Evolutionary conservation across 495 filamentous ascomycete genomes (phyloP).

Genomic region (Chaetomium tenue): DNA sequence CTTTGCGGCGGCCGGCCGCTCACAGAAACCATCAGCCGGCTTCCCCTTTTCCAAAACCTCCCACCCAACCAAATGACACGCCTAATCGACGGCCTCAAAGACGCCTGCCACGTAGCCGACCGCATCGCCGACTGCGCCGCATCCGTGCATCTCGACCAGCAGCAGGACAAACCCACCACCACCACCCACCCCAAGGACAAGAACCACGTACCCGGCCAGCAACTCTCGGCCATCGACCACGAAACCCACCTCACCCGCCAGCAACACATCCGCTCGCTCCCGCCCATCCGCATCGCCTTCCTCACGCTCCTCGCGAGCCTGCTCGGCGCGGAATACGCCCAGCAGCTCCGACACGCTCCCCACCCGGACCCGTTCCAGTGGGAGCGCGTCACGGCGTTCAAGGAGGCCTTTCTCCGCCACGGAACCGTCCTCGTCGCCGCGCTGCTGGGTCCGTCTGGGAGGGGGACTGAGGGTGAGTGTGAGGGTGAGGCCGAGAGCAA

Average conservation of each 20-base stretch:
- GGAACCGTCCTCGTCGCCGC: conserved; percentile 11
- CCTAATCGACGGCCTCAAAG: conserved; percentile 7
- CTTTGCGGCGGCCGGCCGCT: not conserved
- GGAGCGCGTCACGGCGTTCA: conserved; percentile 13
- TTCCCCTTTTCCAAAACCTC: conserved; percentile 4
- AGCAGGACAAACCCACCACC: too few species aligned
- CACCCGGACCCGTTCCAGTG: not conserved
- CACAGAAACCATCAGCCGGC: not conserved
- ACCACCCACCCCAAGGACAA: not conserved
- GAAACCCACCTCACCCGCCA: conserved; percentile 10
- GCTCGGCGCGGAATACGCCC: not conserved
- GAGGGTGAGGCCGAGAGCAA: too few species aligned
- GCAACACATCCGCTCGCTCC: conserved; percentile 2
- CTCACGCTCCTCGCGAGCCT: conserved; percentile 10
- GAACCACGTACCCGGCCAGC: not conserved
- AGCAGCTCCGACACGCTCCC: not conserved
- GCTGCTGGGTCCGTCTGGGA: conserved; percentile 7
- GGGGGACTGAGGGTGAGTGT: too few species aligned
- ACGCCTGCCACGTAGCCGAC: conserved; percentile 13
- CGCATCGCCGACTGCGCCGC: conserved; percentile 18
- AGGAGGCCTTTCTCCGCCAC: conserved; percentile 14
- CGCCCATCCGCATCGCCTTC: conserved; percentile 15
- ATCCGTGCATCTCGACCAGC: not conserved
- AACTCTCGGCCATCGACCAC: conserved; percentile 2
- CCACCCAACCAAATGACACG: conserved; percentile 8